phyloP scores from a whole-genome alignment of 805 yeast species.

The Maudiozyma saulgeensis region DNA sequence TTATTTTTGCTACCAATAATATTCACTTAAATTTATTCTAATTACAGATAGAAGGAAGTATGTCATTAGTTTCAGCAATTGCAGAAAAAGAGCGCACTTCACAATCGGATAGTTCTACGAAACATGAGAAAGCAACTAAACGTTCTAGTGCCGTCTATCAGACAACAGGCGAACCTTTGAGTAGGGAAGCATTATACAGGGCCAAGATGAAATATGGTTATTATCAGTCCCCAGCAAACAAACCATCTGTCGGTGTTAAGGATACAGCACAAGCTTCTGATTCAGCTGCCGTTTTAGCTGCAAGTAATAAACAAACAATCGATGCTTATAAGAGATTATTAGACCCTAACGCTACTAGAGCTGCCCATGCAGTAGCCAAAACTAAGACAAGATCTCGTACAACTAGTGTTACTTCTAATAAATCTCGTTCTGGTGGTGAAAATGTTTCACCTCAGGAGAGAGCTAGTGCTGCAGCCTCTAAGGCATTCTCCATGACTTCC shows the following conservation, averaged over 20 bases:
- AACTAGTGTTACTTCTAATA: constrained; percentile 3
- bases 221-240: constrained; percentile 37
- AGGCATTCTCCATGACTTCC: constrained; percentile 18
- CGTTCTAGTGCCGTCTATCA: constrained; percentile 43
- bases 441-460: neutral
- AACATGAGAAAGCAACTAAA: neutral
- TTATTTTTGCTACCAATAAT: no score
- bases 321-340: constrained; percentile 48
- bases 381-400: neutral
- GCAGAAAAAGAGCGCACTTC: constrained; percentile 6
- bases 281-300: constrained; percentile 65
- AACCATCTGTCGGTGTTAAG: constrained; percentile 50
- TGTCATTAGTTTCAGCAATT: constrained; percentile 27
- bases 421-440: constrained; percentile 1
- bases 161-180: constrained; percentile 55
- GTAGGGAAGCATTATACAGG: constrained; percentile 65
- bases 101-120: neutral
- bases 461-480: constrained; percentile 22
- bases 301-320: constrained; percentile 53
- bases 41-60: constrained; percentile 1
- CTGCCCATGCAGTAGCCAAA: constrained; percentile 20
- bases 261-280: constrained; percentile 51
- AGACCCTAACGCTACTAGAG: constrained; percentile 27
- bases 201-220: constrained; percentile 65
- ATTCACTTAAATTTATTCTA: no score